Percentiles rank a stretch among this genome's conserved stretches.
phyloP scores from a whole-genome alignment of 2,329 filamentous ascomycete species.

The Neopestalotiopsis rosae region DNA sequence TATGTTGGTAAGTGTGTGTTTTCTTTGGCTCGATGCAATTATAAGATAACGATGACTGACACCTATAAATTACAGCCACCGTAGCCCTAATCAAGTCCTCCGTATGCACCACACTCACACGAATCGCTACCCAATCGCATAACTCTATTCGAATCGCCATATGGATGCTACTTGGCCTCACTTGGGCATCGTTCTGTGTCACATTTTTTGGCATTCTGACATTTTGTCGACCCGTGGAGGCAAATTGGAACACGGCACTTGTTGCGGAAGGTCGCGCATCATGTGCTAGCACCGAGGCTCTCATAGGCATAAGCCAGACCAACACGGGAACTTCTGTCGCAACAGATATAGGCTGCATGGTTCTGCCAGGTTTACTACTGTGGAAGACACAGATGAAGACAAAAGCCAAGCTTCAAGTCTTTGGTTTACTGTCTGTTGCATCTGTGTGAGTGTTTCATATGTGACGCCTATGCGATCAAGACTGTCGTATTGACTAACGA shows the following conservation, averaged over 20 bases:
- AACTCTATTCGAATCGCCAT: constrained; percentile 6
- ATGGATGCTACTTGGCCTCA: constrained; percentile 9
- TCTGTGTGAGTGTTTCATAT: constrained; percentile 39
- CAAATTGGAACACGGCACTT: constrained; percentile 15
- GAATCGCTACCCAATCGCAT: not conserved
- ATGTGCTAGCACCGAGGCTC: constrained; percentile 1
- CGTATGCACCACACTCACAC: constrained; percentile 11
- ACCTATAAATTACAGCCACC: too few species aligned
- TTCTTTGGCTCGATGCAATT: too few species aligned
- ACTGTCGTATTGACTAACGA: too few species aligned
- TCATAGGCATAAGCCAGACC: constrained; percentile 7
- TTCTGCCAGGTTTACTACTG: constrained; percentile 6
- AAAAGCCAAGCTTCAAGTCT: constrained; percentile 1
- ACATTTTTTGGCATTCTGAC: constrained; percentile 18
- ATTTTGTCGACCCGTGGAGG: constrained; percentile 16
- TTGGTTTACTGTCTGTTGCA: constrained; percentile 8
- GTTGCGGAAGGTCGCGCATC: constrained; percentile 7
- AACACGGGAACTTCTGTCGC: constrained; percentile 7
- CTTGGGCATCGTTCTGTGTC: constrained; percentile 13
- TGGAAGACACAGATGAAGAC: constrained; percentile 11
- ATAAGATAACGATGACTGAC: too few species aligned
- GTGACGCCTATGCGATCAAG: too few species aligned
- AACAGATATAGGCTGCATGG: constrained; percentile 12
- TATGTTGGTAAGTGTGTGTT: not conserved
- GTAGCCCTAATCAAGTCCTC: constrained; percentile 15